Base-by-base conservation (phyloP, 163 green algal genomes). In the Prototheca wickerhamii region DNA sequence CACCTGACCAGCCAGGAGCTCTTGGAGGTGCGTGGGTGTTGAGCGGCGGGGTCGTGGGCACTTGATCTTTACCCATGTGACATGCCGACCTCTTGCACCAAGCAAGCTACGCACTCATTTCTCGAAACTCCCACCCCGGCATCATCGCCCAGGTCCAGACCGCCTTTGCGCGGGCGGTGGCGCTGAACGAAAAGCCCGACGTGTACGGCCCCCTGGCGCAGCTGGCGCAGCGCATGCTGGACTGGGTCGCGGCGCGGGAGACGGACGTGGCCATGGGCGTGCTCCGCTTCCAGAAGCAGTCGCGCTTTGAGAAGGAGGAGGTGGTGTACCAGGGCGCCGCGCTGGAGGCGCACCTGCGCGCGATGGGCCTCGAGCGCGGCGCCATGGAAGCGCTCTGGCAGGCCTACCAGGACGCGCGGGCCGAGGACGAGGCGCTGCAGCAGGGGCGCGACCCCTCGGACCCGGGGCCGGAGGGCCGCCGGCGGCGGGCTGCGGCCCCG, bases 141-240 rank as follows among this genome's bases (percentile, higher is more conserved):
- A 10, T 49, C 40, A 10, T 23, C 40, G 59, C 7, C 30, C 18
- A 54, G 25, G 18, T 12, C 4, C 43, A 15, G 20, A 4, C 18
- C 43, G 4, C 20, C 43, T 33, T 56, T 15, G 40, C 35, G n/a
- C 55, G 55, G 10, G 70, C 68, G 2, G 30, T 46, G 4, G 60
- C 65, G 12, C 64, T 70, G n/a, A 80, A 73, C 58, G 69, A 28
- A 31, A 71, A 71, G 60, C 62, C 35, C 1, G 74, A 82, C 15
- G 29, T 83, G 23, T 91, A 89, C 59, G 56, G 31, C 20, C 76
- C 80, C 3, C 69, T 92, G 50, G 58, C n/a, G 1, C 57, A 73
- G 4, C 70, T 63, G 10, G 50, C 77, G 43, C 43, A 44, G 4
- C 43, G 58, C 20, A 53, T 87, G 61, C 32, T 63, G 0, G 29